Base-by-base conservation (phyloP, 1,284 basidiomycete genomes). In the Cryptococcus amylolentus region DNA sequence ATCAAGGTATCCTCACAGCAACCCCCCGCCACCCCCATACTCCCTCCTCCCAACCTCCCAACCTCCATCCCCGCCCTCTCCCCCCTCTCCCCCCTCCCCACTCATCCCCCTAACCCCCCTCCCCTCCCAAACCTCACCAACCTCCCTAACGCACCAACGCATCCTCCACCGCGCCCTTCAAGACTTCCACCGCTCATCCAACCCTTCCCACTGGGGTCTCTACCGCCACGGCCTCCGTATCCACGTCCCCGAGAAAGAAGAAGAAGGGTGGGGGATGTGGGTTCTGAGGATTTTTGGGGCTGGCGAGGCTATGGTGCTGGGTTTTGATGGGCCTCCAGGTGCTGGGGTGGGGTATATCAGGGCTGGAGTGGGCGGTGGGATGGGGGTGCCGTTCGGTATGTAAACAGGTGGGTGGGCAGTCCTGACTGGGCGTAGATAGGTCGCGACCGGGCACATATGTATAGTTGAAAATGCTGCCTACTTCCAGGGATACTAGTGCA, bases 201-300 rank as follows among this genome's bases (percentile, higher is more conserved):
- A 40, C 18, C 53, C 53, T 10, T 23, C 37, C 12, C 16, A 50
- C 13, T 55, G 53, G 53, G 53, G 53, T n/a, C 40, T 39, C 28
- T 55, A 55, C 27, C 47, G 53, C 10, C 53, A 55, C 27, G 53
- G 53, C 16, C 53, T 18, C 12, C 42, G 7, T 2, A 28, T 52
- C 18, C 12, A 14, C 35, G 6, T 39, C 38, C 1, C n/a, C 18
- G 39, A 48, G 18, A 14, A 31, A 26, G 43, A 44, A 8, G 43
- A 31, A 27, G 31, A 27, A 6, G 38, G 38, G 20, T 50, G 49
- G 49, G 16, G 38, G n/a, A 13, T 18, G 20, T 50, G 49, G 49
- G 38, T 18, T 2, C 5, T 50, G n/a, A 37, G 31, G 38, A 16
- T 37, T 31, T 18, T 50, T 40, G 31, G 14, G 49, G n/a, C n/a